Evolutionary conservation across 148 eudicot species (phyloP).

Genomic region (Mesembryanthemum crystallinum): DNA sequence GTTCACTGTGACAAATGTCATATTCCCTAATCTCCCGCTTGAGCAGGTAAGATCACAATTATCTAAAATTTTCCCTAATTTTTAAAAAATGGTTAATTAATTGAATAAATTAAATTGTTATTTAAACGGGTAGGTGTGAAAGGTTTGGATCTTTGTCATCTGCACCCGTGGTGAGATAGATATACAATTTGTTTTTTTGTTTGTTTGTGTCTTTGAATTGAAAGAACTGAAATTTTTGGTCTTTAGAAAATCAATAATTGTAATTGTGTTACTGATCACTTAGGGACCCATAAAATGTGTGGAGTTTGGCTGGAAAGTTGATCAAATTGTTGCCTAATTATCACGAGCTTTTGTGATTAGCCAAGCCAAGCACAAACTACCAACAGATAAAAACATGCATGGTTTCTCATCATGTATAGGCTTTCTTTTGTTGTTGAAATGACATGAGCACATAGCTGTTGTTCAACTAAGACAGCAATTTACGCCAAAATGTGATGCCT

Average conservation of each 20-base stretch:
- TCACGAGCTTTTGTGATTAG: neutral
- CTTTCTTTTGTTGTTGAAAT: slow-evolving; percentile 3
- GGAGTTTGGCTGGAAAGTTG: neutral
- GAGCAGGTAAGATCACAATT: slow-evolving; percentile 8
- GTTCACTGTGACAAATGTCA: neutral
- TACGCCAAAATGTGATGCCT: slow-evolving; percentile 11
- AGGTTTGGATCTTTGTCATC: slow-evolving; percentile 15
- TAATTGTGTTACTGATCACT: too few species aligned
- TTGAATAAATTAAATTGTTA: neutral
- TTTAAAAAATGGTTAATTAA: slow-evolving; percentile 1
- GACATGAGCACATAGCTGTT: slow-evolving; percentile 24
- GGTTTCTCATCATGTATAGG: neutral
- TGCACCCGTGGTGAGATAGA: neutral
- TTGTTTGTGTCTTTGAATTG: neutral
- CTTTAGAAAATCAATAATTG: too few species aligned
- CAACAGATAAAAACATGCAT: slow-evolving; percentile 14
- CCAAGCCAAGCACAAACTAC: slow-evolving; percentile 14
- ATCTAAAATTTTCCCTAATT: neutral
- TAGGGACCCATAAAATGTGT: neutral
- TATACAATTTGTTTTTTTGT: slow-evolving; percentile 1
- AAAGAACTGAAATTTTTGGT: too few species aligned
- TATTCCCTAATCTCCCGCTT: neutral
- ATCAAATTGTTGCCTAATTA: neutral
- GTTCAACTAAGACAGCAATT: neutral
- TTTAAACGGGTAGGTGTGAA: slow-evolving; percentile 21